Base-by-base conservation (phyloP, 2,329 filamentous ascomycete genomes). In the Colletotrichum theobromicola region DNA sequence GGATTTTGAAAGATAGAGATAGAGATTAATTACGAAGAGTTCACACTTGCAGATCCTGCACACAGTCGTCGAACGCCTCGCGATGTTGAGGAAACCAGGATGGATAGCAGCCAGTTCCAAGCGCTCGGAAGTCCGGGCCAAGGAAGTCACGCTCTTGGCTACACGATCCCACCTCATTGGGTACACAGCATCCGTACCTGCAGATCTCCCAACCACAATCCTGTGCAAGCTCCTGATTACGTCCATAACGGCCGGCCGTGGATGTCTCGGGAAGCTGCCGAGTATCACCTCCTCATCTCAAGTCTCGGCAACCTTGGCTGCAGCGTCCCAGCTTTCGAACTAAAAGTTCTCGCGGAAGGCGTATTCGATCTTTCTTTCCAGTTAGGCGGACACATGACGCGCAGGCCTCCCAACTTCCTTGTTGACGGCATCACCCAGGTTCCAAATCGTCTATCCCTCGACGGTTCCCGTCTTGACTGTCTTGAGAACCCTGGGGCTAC, bases 111-210 rank as follows among this genome's bases (percentile, higher is more conserved):
- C 21, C 21, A 3, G 21, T 50, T 18, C 42, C 42, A 13, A 21
- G 42, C n/a, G 42, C 42, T 21, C 42, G 42, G 42, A 50, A 50
- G 42, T n/a, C 42, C 42, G n/a, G 42, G 42, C 42, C 42, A 50
- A 50, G 42, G 4, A 50, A 21, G 10, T 50, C n/a, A 21, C n/a
- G 42, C n/a, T 50, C 42, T 50, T 50, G 42, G 42, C 42, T 21
- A 7, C n/a, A 50, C 6, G 5, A 12, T 4, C 4, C 16, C n/a
- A 50, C 42, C 42, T 50, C 42, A 50, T 50, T 50, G 16, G 42
- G n/a, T n/a, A 21, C 42, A 24, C 42, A 50, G 1, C 42, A 21
- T 21, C 42, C n/a, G 42, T 50, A 50, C 42, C 42, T 50, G 42
- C 42, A 50, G 42, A 50, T 50, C 8, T 50, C 42, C n/a, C 42